A percentile compares a stretch with the other conserved stretches of the same genome.
Conservation (phyloP, 371 early-diverging fungal species). For the Umbelopsis sp. region DNA sequence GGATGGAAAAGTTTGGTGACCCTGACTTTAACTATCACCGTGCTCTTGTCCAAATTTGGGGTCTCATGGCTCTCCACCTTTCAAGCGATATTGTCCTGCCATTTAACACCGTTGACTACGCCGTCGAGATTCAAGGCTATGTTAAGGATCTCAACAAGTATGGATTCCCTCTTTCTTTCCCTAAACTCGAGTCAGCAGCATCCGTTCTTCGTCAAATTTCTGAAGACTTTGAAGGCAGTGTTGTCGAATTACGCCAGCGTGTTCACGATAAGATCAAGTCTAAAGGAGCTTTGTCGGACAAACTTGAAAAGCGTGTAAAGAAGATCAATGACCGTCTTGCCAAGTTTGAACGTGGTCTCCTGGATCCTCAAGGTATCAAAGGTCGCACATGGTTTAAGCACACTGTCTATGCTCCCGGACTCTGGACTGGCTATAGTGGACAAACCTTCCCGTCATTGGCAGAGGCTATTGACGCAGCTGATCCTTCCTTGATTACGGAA, state of each 20-base stretch:
- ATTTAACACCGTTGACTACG: constrained; percentile 43
- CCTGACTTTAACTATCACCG: constrained; percentile 63
- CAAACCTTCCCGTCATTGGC: constrained; percentile 44
- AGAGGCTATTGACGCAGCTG: constrained; percentile 43
- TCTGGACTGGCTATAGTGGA: constrained; percentile 44
- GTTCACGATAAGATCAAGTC: not conserved
- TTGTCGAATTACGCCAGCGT: not conserved
- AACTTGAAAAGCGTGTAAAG: constrained; percentile 23
- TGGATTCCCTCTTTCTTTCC: constrained; percentile 3
- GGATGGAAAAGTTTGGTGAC: constrained; percentile 71
- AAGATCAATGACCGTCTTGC: constrained; percentile 44
- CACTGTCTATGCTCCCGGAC: constrained; percentile 50
- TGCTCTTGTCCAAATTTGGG: constrained; percentile 49
- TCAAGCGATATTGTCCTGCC: constrained; percentile 46
- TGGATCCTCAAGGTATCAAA: constrained; percentile 52
- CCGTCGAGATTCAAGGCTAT: constrained; percentile 28
- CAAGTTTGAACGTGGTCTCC: constrained; percentile 51
- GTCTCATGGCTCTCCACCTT: constrained; percentile 44
- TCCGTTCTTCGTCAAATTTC: constrained; percentile 1
- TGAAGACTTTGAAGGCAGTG: not conserved
- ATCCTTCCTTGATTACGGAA: constrained; percentile 28
- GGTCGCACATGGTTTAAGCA: constrained; percentile 62
- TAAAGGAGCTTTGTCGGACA: constrained; percentile 1
- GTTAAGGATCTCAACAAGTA: constrained; percentile 25
- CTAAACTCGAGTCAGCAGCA: constrained; percentile 14